Evolutionary conservation across 1,139 yeast genomes (phyloP).

Genomic region (Kodamaea suecica): DNA sequence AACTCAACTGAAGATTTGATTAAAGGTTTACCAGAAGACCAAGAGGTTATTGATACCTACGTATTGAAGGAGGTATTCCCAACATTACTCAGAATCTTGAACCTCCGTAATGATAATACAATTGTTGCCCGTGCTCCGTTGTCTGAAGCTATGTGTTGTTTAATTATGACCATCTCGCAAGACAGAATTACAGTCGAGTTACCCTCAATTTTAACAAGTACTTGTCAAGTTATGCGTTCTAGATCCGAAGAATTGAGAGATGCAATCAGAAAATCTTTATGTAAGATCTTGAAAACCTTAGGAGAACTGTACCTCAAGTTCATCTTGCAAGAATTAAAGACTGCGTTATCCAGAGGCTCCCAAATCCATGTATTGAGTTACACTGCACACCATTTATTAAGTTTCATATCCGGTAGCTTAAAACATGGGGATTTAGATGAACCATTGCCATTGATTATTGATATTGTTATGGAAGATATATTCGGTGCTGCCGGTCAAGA

Average conservation of each 20-base stretch:
- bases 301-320: slow-evolving; percentile 76
- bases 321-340: slow-evolving; percentile 70
- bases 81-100: slow-evolving; percentile 56
- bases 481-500: slow-evolving; percentile 94
- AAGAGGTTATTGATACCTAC: slow-evolving; percentile 49
- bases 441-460: slow-evolving; percentile 58
- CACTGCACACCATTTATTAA: slow-evolving; percentile 73
- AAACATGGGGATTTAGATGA: slow-evolving; percentile 76
- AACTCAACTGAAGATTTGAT: slow-evolving; percentile 19
- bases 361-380: slow-evolving; percentile 91
- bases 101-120: slow-evolving; percentile 72
- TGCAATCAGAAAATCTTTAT: slow-evolving; percentile 73
- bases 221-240: slow-evolving; percentile 85
- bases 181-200: slow-evolving; percentile 56
- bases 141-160: slow-evolving; percentile 76
- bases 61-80: slow-evolving; percentile 62
- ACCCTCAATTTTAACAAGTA: slow-evolving; percentile 78
- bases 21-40: slow-evolving; percentile 29
- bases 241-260: slow-evolving; percentile 88
- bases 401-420: slow-evolving; percentile 46
- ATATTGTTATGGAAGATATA: slow-evolving; percentile 83
- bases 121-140: slow-evolving; percentile 72
- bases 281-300: slow-evolving; percentile 58
- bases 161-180: slow-evolving; percentile 60
- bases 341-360: slow-evolving; percentile 84